Conservation (phyloP, 805 yeast genomes). For the Ogataea ganodermae region DNA sequence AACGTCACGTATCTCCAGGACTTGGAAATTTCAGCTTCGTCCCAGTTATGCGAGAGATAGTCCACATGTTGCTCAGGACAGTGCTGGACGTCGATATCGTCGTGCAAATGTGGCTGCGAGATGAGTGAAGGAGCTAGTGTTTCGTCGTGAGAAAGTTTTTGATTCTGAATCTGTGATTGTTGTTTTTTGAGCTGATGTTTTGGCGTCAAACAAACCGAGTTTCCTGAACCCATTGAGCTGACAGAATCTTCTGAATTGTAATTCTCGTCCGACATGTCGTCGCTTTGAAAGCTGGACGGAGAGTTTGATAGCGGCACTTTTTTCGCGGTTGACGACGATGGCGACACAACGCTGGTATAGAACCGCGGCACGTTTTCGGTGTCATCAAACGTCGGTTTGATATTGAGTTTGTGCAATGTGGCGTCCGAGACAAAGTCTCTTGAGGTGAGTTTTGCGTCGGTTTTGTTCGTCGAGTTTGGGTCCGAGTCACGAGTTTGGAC, state of each 20-base stretch:
- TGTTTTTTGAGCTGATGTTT: conserved; percentile 34
- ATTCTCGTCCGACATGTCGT: conserved; percentile 28
- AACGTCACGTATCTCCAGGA: conserved; percentile 93
- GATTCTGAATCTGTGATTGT: conserved; percentile 15
- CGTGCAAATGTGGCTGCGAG: conserved; percentile 56
- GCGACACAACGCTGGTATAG: conserved; percentile 29
- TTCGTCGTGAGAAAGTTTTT: conserved; percentile 8
- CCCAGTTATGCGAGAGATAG: conserved; percentile 94
- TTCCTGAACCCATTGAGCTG: conserved; percentile 27
- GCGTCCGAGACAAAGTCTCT: conserved; percentile 94
- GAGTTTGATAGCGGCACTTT: conserved; percentile 19
- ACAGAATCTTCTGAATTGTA: conserved; percentile 32
- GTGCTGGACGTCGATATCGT: conserved; percentile 75
- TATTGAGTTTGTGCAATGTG: conserved; percentile 79
- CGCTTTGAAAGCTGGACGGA: conserved; percentile 31
- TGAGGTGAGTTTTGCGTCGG: conserved; percentile 78
- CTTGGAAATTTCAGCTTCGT: conserved; percentile 86
- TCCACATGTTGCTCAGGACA: conserved; percentile 93
- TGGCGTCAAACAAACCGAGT: conserved; percentile 31
- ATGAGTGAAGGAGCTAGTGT: conserved; percentile 11
- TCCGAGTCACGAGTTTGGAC: conserved; percentile 25
- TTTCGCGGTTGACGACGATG: conserved; percentile 19
- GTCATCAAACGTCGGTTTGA: conserved; percentile 24
- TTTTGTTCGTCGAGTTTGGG: conserved; percentile 28
- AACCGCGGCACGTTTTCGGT: conserved; percentile 28